These are phyloP conservation scores for Fragilariopsis cylindrus DNA, from an alignment of 108 stramenopile genomes.

Conservation along the genomic window DNA sequence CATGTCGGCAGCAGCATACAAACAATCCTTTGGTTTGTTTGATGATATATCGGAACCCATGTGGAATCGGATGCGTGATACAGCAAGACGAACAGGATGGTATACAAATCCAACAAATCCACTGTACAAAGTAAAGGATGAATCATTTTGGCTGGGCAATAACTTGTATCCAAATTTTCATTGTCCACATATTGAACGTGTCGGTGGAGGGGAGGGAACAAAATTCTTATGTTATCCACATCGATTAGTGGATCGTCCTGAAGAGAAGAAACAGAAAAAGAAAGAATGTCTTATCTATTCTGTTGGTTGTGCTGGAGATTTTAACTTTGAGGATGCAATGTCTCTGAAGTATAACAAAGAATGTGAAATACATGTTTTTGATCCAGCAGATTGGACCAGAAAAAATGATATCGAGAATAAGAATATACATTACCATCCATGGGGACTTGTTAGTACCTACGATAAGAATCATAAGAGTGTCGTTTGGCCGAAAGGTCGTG, in stretches of 20 bases:
- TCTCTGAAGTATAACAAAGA: background rate
- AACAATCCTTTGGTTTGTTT: conserved; percentile 49
- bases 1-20: conserved; percentile 8
- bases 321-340: conserved; percentile 36
- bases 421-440: conserved; percentile 43
- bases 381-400: conserved; percentile 27
- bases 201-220: background rate
- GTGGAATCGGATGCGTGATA: conserved; percentile 31
- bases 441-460: conserved; percentile 43
- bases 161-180: background rate
- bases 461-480: conserved; percentile 28
- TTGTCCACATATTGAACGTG: background rate
- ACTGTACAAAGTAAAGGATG: background rate
- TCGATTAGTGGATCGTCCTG: background rate
- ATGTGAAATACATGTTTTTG: conserved; percentile 75
- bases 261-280: background rate
- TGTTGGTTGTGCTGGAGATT: conserved; percentile 48
- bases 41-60: conserved; percentile 33
- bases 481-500: conserved; percentile 6
- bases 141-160: background rate
- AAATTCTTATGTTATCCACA: conserved; percentile 6
- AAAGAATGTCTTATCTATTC: conserved; percentile 52
- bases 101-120: background rate
- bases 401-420: conserved; percentile 13
- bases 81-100: background rate